These are phyloP conservation scores for Backusella psychrophila DNA, from an alignment of 192 early-diverging fungal genomes.

Conservation along the genomic window DNA sequence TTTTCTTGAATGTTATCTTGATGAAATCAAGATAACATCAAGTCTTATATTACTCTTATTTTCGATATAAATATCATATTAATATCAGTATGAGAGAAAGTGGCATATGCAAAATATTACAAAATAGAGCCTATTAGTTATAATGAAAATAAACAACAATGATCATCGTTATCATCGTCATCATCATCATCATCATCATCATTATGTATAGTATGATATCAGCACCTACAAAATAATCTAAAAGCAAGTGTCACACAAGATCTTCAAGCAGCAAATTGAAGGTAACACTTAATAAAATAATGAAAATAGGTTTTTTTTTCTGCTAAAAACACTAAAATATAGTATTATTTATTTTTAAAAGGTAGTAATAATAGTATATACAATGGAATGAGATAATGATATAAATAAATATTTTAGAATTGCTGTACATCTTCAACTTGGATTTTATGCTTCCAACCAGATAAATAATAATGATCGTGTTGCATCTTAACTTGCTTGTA, in stretches of 20 bases:
- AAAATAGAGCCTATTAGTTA: no score
- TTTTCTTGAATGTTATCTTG: background rate
- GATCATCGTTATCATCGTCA: no score
- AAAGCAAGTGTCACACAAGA: background rate
- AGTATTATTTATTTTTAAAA: background rate
- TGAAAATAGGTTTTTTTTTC: background rate
- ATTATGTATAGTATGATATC: no score
- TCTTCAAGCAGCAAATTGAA: background rate
- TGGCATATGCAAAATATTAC: no score
- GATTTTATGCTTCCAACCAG: background rate
- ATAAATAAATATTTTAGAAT: background rate
- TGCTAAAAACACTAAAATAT: background rate
- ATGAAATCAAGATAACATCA: background rate
- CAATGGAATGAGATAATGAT: background rate
- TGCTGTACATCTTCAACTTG: conserved; percentile 4
- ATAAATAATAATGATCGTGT: background rate
- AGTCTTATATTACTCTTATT: background rate
- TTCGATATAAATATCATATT: no score
- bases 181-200: no score
- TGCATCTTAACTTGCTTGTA: conserved; percentile 5
- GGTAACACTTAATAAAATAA: background rate
- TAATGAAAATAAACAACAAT: no score
- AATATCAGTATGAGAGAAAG: no score
- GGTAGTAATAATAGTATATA: background rate
- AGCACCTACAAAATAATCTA: background rate